A percentile compares a stretch with the other conserved stretches of the same genome.
phyloP scores from a whole-genome alignment of 164 flowering plant genomes.

The Houttuynia cordata region DNA sequence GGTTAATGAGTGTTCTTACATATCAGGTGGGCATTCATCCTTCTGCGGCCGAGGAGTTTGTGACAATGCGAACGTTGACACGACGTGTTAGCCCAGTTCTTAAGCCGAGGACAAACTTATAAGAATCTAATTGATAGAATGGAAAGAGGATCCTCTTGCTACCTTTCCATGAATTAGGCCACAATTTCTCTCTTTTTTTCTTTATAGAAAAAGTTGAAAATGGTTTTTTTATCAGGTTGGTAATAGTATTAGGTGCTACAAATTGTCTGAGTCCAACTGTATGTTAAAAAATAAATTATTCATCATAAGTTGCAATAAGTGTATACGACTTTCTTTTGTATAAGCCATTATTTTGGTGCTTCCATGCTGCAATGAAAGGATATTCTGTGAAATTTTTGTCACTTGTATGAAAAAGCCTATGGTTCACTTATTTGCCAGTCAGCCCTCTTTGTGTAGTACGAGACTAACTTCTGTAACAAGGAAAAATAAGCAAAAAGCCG shows the following conservation, averaged over 20 bases:
- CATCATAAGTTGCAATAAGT: background rate
- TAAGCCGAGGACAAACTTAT: conserved; percentile 56
- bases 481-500: too few relatives aligned
- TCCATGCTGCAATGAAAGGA: too few relatives aligned
- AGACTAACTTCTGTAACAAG: too few relatives aligned
- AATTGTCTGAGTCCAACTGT: background rate
- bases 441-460: too few relatives aligned
- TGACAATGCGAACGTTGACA: conserved; percentile 76
- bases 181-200: too few relatives aligned
- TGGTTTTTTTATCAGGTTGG: background rate
- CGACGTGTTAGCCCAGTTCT: conserved; percentile 40
- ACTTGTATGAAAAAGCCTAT: too few relatives aligned
- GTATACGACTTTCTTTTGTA: too few relatives aligned
- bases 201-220: too few relatives aligned
- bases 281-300: too few relatives aligned
- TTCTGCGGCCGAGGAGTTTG: conserved; percentile 97
- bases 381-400: too few relatives aligned
- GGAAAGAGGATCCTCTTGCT: background rate
- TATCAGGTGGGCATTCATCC: conserved; percentile 90
- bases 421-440: too few relatives aligned
- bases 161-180: background rate
- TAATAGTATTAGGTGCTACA: background rate
- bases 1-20: background rate
- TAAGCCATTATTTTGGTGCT: too few relatives aligned
- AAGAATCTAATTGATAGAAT: conserved; percentile 1